These are phyloP conservation scores for Cercospora sp. DNA, from an alignment of 2,329 filamentous ascomycete genomes.

Conservation along the genomic window DNA sequence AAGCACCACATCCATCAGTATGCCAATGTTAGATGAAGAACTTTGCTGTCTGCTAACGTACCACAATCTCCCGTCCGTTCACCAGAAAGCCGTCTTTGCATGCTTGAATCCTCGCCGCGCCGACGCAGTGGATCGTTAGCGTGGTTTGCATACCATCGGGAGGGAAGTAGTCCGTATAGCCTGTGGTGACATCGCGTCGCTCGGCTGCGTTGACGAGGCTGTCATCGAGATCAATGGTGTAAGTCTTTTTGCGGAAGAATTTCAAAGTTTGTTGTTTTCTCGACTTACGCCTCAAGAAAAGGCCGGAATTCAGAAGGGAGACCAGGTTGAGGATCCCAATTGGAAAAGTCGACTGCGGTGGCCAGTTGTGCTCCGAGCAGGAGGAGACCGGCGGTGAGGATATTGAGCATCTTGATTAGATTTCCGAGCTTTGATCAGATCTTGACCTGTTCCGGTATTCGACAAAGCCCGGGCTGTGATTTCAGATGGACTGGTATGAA, in stretches of 20 bases:
- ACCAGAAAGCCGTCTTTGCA: slow-evolving; percentile 12
- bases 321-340: background rate
- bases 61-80: slow-evolving; percentile 3
- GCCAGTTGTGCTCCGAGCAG: background rate
- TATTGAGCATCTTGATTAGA: background rate
- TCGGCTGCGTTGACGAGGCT: slow-evolving; percentile 14
- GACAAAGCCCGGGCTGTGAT: background rate
- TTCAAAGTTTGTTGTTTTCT: background rate
- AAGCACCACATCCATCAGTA: background rate
- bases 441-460: background rate
- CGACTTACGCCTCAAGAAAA: background rate
- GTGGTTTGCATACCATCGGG: slow-evolving; percentile 16
- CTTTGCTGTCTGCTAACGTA: background rate
- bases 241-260: too few species aligned
- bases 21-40: background rate
- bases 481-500: background rate
- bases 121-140: slow-evolving; percentile 13
- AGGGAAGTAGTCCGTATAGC: slow-evolving; percentile 19
- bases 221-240: background rate
- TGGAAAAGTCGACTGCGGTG: background rate
- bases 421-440: background rate
- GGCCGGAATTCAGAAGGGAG: background rate
- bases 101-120: slow-evolving; percentile 4
- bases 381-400: background rate
- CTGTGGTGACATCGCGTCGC: slow-evolving; percentile 11